These are phyloP conservation scores for Diaporthe citri DNA, from an alignment of 2,329 filamentous ascomycete species.

Conservation along the genomic window DNA sequence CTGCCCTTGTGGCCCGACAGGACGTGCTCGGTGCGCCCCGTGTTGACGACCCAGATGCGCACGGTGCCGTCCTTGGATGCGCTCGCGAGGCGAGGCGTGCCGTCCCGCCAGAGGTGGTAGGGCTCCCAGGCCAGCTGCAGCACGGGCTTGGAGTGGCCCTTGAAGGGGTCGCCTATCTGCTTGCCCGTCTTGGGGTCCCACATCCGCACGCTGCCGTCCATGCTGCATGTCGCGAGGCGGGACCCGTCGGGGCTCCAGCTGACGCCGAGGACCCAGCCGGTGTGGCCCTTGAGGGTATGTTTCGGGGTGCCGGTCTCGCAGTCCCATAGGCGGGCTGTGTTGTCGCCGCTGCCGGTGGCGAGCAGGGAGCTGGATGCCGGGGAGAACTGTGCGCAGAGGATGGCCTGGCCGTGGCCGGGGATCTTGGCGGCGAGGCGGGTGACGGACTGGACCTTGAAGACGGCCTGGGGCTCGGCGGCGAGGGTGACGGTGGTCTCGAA, in stretches of 20 bases:
- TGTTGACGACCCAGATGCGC: conserved; percentile 86
- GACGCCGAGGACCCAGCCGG: conserved; percentile 89
- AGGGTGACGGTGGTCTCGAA: conserved; percentile 66
- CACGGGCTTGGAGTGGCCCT: conserved; percentile 91
- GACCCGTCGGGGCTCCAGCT: conserved; percentile 88
- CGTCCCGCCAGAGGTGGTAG: conserved; percentile 83
- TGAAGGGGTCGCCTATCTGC: conserved; percentile 77
- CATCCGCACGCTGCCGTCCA: conserved; percentile 91
- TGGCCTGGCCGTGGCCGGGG: conserved; percentile 91
- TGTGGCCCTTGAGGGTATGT: conserved; percentile 87
- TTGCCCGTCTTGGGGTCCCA: conserved; percentile 90
- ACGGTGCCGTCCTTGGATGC: conserved; percentile 92
- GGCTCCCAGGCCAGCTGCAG: conserved; percentile 93
- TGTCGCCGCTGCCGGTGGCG: conserved; percentile 91
- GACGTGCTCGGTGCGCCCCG: conserved; percentile 82
- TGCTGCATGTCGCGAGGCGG: conserved; percentile 88
- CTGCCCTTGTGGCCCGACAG: conserved; percentile 90
- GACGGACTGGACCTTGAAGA: conserved; percentile 93
- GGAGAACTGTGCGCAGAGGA: conserved; percentile 87
- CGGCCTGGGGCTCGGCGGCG: conserved; percentile 82
- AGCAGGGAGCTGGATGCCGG: conserved; percentile 81
- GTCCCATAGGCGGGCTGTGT: conserved; percentile 93
- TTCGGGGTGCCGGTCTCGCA: conserved; percentile 92
- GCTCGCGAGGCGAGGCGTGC: conserved; percentile 84
- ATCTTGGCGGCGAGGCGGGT: conserved; percentile 91